phyloP scores from a whole-genome alignment of 495 filamentous ascomycete genomes.

The Podospora bellae-mahoneyi region DNA sequence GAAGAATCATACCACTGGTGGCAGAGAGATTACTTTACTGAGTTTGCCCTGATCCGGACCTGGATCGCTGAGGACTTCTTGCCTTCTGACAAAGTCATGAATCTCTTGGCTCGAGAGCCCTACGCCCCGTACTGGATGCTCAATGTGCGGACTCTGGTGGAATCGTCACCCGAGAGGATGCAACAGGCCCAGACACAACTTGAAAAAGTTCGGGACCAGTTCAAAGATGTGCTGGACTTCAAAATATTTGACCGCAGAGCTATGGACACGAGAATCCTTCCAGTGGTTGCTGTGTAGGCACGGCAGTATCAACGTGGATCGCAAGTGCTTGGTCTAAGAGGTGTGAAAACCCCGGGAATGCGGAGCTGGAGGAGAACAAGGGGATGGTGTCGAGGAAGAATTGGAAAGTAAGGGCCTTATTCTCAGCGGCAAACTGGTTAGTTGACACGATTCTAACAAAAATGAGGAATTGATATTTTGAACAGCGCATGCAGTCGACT shows the following conservation, averaged over 20 bases:
- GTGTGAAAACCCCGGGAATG: too few species aligned
- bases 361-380: too few species aligned
- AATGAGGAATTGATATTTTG: too few species aligned
- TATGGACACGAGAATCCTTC: conserved; percentile 36
- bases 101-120: conserved; percentile 21
- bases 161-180: conserved; percentile 43
- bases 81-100: conserved; percentile 17
- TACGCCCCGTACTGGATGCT: conserved; percentile 37
- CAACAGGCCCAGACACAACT: conserved; percentile 39
- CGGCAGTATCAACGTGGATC: background rate
- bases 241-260: conserved; percentile 39
- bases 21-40: conserved; percentile 31
- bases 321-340: too few species aligned
- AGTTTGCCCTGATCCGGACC: conserved; percentile 39
- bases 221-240: conserved; percentile 46
- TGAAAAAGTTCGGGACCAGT: conserved; percentile 29
- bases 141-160: conserved; percentile 39
- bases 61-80: conserved; percentile 21
- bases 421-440: too few species aligned
- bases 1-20: conserved; percentile 46
- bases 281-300: background rate
- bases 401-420: too few species aligned
- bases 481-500: too few species aligned
- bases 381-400: too few species aligned
- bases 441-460: too few species aligned